Conservation (phyloP, 2,329 filamentous ascomycete species). For the Cladosporium halotolerans region DNA sequence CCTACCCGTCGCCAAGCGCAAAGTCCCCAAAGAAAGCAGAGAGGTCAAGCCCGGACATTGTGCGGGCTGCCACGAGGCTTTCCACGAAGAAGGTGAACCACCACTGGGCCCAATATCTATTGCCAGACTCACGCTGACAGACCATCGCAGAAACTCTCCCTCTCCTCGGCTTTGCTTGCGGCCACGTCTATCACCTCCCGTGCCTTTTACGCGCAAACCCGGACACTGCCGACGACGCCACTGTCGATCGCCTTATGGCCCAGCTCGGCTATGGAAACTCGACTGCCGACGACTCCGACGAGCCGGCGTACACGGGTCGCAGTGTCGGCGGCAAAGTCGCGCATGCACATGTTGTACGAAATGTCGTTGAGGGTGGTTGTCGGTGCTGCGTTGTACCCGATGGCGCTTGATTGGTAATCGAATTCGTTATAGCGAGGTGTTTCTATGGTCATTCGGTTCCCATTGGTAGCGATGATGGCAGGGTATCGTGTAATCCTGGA, state of each 20-base stretch:
- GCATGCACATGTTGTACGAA: slow-evolving; percentile 69
- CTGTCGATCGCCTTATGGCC: slow-evolving; percentile 25
- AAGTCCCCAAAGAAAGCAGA: slow-evolving; percentile 17
- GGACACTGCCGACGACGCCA: slow-evolving; percentile 31
- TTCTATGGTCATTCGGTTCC: not conserved
- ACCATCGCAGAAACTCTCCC: slow-evolving; percentile 55
- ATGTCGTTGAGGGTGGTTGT: slow-evolving; percentile 49
- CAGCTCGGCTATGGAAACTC: slow-evolving; percentile 40
- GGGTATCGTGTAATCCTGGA: too few relatives aligned
- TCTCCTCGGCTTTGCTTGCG: slow-evolving; percentile 73
- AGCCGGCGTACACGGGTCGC: slow-evolving; percentile 40
- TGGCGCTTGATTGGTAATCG: slow-evolving; percentile 1
- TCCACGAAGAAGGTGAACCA: slow-evolving; percentile 32
- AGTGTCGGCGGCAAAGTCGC: slow-evolving; percentile 83
- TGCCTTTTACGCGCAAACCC: slow-evolving; percentile 53
- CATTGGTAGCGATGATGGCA: not conserved
- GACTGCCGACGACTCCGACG: slow-evolving; percentile 30
- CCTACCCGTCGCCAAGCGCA: slow-evolving; percentile 19
- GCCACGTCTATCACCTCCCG: slow-evolving; percentile 71
- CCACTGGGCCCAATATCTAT: not conserved
- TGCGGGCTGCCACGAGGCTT: slow-evolving; percentile 33
- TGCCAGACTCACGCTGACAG: too few relatives aligned
- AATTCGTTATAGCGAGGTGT: too few relatives aligned
- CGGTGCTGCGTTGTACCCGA: slow-evolving; percentile 17
- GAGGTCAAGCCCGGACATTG: slow-evolving; percentile 33